phyloP scores from a whole-genome alignment of 129 eudicot species.

The Helianthus annuus region DNA sequence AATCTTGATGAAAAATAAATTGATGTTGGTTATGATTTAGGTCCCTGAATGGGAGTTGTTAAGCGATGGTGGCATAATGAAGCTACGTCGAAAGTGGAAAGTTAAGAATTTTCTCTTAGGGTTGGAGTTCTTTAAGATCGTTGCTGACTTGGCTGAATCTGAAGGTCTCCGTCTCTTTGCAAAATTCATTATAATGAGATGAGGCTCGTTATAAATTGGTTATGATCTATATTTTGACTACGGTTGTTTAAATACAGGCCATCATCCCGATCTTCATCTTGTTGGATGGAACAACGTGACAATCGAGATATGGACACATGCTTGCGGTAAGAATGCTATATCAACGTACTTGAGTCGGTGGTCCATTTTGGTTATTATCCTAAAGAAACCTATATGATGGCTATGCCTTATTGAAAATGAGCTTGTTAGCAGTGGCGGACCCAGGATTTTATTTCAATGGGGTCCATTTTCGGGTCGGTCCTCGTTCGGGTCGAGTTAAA shows the following conservation, averaged over 20 bases:
- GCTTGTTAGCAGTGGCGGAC: no score
- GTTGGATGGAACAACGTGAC: conserved; percentile 90
- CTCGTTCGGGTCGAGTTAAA: no score
- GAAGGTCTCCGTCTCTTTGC: conserved; percentile 57
- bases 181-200: not conserved
- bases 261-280: conserved; percentile 99
- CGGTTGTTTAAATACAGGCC: conserved; percentile 52
- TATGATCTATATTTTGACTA: conserved; percentile 8
- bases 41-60: conserved; percentile 86
- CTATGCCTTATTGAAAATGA: no score
- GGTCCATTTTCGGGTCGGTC: no score
- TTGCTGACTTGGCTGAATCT: conserved; percentile 84
- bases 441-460: no score
- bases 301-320: conserved; percentile 90
- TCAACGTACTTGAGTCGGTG: not conserved
- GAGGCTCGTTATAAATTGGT: not conserved
- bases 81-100: conserved; percentile 81
- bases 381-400: no score
- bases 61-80: conserved; percentile 60
- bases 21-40: conserved; percentile 35
- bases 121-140: conserved; percentile 72
- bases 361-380: not conserved
- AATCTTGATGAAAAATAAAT: not conserved
- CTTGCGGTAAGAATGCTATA: conserved; percentile 63
- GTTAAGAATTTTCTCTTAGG: conserved; percentile 80